phyloP scores from a whole-genome alignment of 2,329 filamentous ascomycete genomes.

The Trichoderma aggressivum region DNA sequence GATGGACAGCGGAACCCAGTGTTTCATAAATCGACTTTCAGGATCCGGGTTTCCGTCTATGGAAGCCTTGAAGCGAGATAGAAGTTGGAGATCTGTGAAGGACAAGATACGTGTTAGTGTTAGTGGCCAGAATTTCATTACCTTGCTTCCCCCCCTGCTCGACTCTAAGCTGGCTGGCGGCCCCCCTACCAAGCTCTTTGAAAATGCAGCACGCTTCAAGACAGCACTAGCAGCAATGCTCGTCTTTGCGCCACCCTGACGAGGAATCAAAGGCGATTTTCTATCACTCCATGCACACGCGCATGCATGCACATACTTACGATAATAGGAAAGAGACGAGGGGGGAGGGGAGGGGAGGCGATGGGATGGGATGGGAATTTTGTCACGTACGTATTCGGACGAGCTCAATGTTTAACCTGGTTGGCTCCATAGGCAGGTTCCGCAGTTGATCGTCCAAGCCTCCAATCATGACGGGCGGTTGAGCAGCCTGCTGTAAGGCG shows the following conservation, averaged over 20 bases:
- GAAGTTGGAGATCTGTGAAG: slow-evolving; percentile 43
- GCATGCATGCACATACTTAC: neutral
- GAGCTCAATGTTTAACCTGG: slow-evolving; percentile 46
- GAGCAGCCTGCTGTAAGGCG: slow-evolving; percentile 23
- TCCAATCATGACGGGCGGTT: slow-evolving; percentile 26
- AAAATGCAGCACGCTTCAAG: neutral
- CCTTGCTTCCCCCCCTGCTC: neutral
- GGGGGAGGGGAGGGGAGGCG: too few relatives aligned
- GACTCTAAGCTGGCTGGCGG: neutral
- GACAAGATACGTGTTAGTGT: neutral
- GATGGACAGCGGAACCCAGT: slow-evolving; percentile 46
- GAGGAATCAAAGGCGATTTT: neutral
- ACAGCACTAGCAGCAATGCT: neutral
- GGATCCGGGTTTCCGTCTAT: slow-evolving; percentile 47
- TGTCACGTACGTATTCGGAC: slow-evolving; percentile 42
- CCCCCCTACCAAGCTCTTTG: neutral
- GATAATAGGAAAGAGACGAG: neutral
- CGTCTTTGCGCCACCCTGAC: neutral
- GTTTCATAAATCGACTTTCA: slow-evolving; percentile 44
- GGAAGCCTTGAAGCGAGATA: slow-evolving; percentile 50
- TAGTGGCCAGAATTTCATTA: neutral
- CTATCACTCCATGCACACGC: neutral
- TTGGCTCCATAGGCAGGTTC: slow-evolving; percentile 41
- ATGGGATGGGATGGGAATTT: neutral
- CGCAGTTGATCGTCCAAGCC: slow-evolving; percentile 36